phyloP scores from a whole-genome alignment of 345 rosid species.

The Punica granatum region DNA sequence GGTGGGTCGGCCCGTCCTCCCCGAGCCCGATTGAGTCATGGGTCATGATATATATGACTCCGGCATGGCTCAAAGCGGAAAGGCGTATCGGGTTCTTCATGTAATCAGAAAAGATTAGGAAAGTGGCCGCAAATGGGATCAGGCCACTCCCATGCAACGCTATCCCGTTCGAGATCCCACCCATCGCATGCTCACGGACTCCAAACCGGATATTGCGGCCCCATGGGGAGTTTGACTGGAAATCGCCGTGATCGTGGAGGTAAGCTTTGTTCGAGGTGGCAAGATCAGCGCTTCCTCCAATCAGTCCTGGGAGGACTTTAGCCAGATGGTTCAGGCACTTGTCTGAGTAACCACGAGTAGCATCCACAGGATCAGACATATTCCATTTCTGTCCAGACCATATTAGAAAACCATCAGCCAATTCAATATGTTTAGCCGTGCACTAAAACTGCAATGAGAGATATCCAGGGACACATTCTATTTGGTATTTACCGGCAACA shows the following conservation, averaged over 20 bases:
- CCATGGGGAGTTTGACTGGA: slow-evolving; percentile 13
- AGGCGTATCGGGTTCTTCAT: slow-evolving; percentile 26
- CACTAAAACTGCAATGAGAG: slow-evolving; percentile 3
- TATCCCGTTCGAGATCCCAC: slow-evolving; percentile 32
- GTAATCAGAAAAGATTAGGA: slow-evolving; percentile 28
- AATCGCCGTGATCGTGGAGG: slow-evolving; percentile 17
- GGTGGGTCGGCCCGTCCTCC: slow-evolving; percentile 39
- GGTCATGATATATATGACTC: slow-evolving; percentile 30
- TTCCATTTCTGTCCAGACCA: slow-evolving; percentile 21
- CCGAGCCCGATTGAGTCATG: slow-evolving; percentile 36
- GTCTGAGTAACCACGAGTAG: slow-evolving; percentile 23
- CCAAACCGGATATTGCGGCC: slow-evolving; percentile 27
- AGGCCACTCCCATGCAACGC: slow-evolving; percentile 23
- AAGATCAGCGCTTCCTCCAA: slow-evolving; percentile 39
- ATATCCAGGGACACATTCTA: background rate
- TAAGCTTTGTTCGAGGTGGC: slow-evolving; percentile 24
- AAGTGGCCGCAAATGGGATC: slow-evolving; percentile 30
- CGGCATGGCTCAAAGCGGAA: slow-evolving; percentile 29
- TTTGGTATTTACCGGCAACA: slow-evolving; percentile 23
- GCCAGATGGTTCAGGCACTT: slow-evolving; percentile 26
- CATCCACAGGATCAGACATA: slow-evolving; percentile 20
- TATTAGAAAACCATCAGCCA: background rate
- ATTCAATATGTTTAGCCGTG: background rate
- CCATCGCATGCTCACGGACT: slow-evolving; percentile 35
- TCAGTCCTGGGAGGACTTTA: slow-evolving; percentile 27